These are phyloP conservation scores for Cercospora nicotianae DNA, from an alignment of 2,329 filamentous ascomycete species.

Conservation along the genomic window DNA sequence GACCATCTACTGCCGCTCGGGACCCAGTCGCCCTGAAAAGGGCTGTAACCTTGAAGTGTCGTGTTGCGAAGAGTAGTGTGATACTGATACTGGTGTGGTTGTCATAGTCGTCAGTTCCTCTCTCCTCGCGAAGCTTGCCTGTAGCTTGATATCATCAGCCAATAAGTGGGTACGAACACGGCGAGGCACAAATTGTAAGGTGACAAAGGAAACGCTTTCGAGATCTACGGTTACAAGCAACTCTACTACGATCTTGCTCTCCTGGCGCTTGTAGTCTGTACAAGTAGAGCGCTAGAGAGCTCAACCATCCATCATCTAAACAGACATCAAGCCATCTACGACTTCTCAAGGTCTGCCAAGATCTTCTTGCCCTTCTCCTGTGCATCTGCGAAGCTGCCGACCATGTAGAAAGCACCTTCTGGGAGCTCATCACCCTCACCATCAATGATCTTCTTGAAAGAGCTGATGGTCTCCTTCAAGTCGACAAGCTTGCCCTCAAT, in stretches of 20 bases:
- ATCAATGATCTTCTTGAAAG: conserved; percentile 94
- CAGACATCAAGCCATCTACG: conserved; percentile 21
- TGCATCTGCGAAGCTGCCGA: conserved; percentile 90
- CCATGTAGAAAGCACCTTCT: conserved; percentile 96
- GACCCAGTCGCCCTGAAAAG: neutral
- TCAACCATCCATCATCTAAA: conserved; percentile 22
- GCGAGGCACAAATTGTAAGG: neutral
- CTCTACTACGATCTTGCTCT: conserved; percentile 26
- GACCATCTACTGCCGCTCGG: neutral
- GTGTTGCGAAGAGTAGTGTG: neutral
- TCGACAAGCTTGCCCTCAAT: conserved; percentile 97
- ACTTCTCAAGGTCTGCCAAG: conserved; percentile 80
- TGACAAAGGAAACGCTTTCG: conserved; percentile 34
- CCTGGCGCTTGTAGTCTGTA: conserved; percentile 33
- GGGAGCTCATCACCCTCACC: conserved; percentile 96
- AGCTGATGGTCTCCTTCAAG: conserved; percentile 95
- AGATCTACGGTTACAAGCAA: conserved; percentile 32
- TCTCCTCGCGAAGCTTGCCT: neutral
- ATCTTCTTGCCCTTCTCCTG: conserved; percentile 99
- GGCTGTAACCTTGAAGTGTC: neutral
- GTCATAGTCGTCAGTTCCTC: neutral
- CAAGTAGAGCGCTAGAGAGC: conserved; percentile 30
- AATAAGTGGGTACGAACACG: neutral
- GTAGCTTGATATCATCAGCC: neutral
- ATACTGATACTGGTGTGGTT: neutral